phyloP scores from a whole-genome alignment of 2,329 filamentous ascomycete genomes.

The Colletotrichum scovillei region DNA sequence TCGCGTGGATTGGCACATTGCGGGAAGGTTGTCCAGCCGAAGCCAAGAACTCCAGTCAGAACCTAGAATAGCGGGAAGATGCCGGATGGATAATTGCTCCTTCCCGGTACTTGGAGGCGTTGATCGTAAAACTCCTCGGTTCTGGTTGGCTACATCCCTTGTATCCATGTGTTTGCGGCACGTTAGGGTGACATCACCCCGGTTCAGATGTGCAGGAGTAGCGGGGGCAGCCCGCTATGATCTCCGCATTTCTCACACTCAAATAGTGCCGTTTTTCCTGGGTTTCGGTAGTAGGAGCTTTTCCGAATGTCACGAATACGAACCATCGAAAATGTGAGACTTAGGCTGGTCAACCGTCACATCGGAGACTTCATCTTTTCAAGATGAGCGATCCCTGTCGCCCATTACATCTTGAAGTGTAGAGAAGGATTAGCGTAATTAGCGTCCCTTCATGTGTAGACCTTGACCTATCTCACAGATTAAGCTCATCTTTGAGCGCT shows the following conservation, averaged over 20 bases:
- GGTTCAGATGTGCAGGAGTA: not conserved
- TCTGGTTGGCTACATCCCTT: not conserved
- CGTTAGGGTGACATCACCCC: not conserved
- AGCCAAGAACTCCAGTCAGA: constrained; percentile 8
- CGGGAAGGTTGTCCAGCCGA: not conserved
- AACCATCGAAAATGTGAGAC: not conserved
- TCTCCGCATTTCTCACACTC: not conserved
- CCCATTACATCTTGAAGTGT: too few species aligned
- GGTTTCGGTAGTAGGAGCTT: not conserved
- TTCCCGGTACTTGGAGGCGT: not conserved
- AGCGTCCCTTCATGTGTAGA: too few species aligned
- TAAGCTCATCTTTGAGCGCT: not conserved
- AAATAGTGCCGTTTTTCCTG: too few species aligned
- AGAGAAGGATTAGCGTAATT: too few species aligned
- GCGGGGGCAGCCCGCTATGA: not conserved
- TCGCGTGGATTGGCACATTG: not conserved
- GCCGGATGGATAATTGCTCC: not conserved
- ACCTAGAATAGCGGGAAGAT: constrained; percentile 7
- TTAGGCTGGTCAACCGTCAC: not conserved
- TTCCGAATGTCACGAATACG: not conserved
- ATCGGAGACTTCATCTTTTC: not conserved
- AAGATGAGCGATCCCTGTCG: not conserved
- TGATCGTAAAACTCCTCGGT: not conserved
- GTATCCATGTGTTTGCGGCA: not conserved
- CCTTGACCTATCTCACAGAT: not conserved